Conservation (phyloP, 1,284 basidiomycete species). For the Agaricales sp. region DNA sequence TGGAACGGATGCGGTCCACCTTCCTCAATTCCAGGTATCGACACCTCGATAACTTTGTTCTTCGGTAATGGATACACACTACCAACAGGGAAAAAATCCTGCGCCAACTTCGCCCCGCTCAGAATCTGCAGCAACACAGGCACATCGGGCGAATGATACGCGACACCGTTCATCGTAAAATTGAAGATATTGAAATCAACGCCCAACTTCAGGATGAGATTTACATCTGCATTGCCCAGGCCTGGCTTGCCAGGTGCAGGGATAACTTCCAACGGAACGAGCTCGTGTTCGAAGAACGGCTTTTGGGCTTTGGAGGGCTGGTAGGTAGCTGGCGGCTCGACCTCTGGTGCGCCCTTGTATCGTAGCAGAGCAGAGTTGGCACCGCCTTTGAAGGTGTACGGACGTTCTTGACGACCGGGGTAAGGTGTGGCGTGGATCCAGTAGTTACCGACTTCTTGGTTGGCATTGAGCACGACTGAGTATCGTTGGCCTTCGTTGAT, state of each 20-base stretch:
- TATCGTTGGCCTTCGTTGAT: slow-evolving; percentile 26
- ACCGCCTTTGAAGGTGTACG: too few species aligned
- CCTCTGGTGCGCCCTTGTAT: too few species aligned
- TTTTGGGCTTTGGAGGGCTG: too few species aligned
- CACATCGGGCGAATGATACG: slow-evolving; percentile 19
- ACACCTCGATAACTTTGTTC: slow-evolving; percentile 24
- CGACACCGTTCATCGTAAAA: slow-evolving; percentile 22
- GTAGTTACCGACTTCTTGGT: neutral
- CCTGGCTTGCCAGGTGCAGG: too few species aligned
- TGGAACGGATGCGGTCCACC: slow-evolving; percentile 19
- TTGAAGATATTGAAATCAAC: too few species aligned
- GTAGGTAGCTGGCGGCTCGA: too few species aligned
- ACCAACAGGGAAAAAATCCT: slow-evolving; percentile 17
- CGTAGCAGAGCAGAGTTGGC: too few species aligned
- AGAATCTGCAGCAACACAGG: slow-evolving; percentile 26
- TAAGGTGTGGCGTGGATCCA: neutral
- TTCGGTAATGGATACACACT: slow-evolving; percentile 18
- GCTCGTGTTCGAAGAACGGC: too few species aligned
- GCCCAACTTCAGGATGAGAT: too few species aligned
- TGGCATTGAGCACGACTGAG: slow-evolving; percentile 24
- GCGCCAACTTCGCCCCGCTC: slow-evolving; percentile 19
- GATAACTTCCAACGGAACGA: neutral
- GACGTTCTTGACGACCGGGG: too few species aligned
- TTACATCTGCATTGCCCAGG: too few species aligned
- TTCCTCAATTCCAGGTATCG: slow-evolving; percentile 12